These are phyloP conservation scores for Omphalea diandra DNA, from an alignment of 441 rosid species.

Conservation along the genomic window DNA sequence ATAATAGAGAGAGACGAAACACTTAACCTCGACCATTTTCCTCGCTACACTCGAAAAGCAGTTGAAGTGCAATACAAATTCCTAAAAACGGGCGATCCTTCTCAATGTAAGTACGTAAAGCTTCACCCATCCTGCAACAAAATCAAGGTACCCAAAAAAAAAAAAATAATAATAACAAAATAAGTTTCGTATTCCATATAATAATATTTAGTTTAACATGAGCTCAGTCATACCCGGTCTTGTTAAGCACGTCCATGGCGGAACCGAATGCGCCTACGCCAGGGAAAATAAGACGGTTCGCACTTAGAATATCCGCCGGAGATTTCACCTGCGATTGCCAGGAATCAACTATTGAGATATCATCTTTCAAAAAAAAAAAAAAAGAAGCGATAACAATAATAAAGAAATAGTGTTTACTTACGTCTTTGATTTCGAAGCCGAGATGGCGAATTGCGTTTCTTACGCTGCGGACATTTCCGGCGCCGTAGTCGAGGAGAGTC, in stretches of 20 bases:
- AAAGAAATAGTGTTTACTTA: slow-evolving; percentile 25
- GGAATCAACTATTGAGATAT: background rate
- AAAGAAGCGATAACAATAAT: background rate
- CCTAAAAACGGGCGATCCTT: slow-evolving; percentile 92
- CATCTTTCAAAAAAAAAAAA: background rate
- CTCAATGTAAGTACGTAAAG: slow-evolving; percentile 67
- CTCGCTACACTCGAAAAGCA: slow-evolving; percentile 84
- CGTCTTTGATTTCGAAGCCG: slow-evolving; percentile 83
- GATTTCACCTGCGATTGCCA: slow-evolving; percentile 63
- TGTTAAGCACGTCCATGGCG: slow-evolving; percentile 85
- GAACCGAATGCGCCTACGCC: slow-evolving; percentile 97
- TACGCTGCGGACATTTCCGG: slow-evolving; percentile 91
- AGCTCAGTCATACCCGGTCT: slow-evolving; percentile 76
- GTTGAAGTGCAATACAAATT: slow-evolving; percentile 93
- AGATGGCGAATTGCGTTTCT: slow-evolving; percentile 82
- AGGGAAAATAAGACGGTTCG: slow-evolving; percentile 81
- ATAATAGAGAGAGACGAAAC: background rate
- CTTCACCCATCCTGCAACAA: slow-evolving; percentile 83
- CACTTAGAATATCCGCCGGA: slow-evolving; percentile 74
- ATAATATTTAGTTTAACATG: too few species aligned
- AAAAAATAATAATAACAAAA: background rate
- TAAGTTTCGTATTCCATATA: background rate
- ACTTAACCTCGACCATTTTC: slow-evolving; percentile 89
- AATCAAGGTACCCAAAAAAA: slow-evolving; percentile 14
- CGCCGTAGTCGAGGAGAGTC: slow-evolving; percentile 93